Conservation (phyloP, 2,329 filamentous ascomycete genomes). For the Neobulgaria alba region DNA sequence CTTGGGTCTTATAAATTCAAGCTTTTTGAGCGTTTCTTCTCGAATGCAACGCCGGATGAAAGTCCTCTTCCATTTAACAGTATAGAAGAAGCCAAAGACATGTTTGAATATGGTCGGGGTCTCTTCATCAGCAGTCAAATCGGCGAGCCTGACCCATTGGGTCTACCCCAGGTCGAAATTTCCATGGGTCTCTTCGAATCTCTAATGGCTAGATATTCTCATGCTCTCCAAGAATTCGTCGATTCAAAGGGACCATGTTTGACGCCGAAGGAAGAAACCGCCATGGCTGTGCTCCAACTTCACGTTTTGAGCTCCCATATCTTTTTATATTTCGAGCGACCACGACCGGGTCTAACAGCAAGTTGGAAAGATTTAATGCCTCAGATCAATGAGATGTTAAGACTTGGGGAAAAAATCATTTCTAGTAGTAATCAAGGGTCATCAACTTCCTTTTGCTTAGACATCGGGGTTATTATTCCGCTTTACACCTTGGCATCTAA, state of each 20-base stretch:
- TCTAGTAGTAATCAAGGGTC: not conserved
- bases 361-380: conserved; percentile 4
- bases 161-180: not conserved
- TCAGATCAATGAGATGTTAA: conserved; percentile 5
- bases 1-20: not conserved
- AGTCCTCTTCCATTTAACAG: conserved; percentile 4
- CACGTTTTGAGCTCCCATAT: conserved; percentile 6
- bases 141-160: not conserved
- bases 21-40: not conserved
- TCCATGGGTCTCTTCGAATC: not conserved
- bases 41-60: not conserved
- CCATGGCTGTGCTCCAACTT: conserved; percentile 9
- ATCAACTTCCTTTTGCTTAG: conserved; percentile 42
- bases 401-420: conserved; percentile 6
- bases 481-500: conserved; percentile 55
- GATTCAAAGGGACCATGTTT: conserved; percentile 3
- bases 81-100: conserved; percentile 8
- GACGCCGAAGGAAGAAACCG: conserved; percentile 9
- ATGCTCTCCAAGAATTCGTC: conserved; percentile 4
- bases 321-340: conserved; percentile 5
- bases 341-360: not conserved
- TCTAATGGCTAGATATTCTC: conserved; percentile 4
- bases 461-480: conserved; percentile 53
- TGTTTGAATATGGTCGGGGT: conserved; percentile 5
- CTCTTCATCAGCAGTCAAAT: not conserved